Conservation (phyloP, 805 yeast species). For the Kockiozyma suomiensis region DNA sequence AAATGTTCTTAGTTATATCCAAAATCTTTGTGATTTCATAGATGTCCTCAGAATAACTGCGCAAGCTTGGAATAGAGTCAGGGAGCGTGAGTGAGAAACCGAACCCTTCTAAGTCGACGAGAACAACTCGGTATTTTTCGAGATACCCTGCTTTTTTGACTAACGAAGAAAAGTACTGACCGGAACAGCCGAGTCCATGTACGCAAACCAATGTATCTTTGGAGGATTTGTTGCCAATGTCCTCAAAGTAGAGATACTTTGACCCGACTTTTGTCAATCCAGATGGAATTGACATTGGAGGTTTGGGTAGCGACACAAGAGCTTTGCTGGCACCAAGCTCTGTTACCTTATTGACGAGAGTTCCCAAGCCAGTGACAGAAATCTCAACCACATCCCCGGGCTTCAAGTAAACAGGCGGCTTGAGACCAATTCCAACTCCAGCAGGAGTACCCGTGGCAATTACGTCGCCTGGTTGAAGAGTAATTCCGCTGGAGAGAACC, state of each 20-base stretch:
- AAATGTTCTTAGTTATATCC: conserved; percentile 6
- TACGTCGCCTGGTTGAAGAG: conserved; percentile 55
- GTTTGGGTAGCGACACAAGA: neutral
- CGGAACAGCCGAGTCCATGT: conserved; percentile 24
- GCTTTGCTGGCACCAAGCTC: neutral
- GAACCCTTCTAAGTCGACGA: conserved; percentile 25
- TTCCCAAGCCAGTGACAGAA: conserved; percentile 24
- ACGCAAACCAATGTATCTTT: conserved; percentile 13
- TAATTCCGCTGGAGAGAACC: conserved; percentile 54
- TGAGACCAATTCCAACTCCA: conserved; percentile 55
- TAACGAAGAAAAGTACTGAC: conserved; percentile 15
- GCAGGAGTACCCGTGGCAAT: conserved; percentile 60
- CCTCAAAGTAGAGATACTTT: conserved; percentile 23
- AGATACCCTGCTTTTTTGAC: conserved; percentile 6
- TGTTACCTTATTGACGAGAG: conserved; percentile 15
- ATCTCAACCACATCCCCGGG: conserved; percentile 51
- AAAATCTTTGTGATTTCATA: neutral
- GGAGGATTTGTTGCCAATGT: conserved; percentile 15
- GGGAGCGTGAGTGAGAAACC: conserved; percentile 17
- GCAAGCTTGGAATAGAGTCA: conserved; percentile 1
- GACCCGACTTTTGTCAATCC: conserved; percentile 17
- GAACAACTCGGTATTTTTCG: conserved; percentile 17
- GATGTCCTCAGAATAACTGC: conserved; percentile 18
- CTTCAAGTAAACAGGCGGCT: conserved; percentile 47
- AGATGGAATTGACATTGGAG: neutral